Conservation (phyloP, 352 stramenopile species). For the Globisporangium mamillatum region DNA sequence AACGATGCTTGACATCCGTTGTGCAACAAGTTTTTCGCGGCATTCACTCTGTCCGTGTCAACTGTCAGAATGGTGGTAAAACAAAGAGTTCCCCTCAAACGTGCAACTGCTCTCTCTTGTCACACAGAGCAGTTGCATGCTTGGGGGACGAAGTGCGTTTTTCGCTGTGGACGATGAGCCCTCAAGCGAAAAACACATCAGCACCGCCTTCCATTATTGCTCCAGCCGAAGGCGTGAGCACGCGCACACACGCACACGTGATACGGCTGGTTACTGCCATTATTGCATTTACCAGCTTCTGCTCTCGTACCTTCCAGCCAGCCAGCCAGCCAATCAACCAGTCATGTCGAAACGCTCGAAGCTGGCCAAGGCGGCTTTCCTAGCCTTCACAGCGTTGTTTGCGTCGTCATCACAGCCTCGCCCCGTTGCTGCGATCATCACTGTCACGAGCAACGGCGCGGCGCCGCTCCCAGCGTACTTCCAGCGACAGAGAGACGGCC, state of each 20-base stretch:
- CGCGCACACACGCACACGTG: neutral
- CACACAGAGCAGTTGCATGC: neutral
- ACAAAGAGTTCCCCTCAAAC: neutral
- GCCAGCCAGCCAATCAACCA: neutral
- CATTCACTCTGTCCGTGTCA: too few species aligned
- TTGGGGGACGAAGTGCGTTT: neutral
- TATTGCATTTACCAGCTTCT: neutral
- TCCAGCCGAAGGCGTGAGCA: neutral
- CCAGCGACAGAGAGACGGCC: neutral
- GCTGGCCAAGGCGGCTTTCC: neutral
- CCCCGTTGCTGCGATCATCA: neutral
- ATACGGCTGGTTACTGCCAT: neutral
- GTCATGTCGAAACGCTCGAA: constrained; percentile 2
- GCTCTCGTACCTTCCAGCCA: neutral
- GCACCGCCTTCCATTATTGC: neutral
- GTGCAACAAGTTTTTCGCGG: too few species aligned
- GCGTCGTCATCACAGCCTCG: neutral
- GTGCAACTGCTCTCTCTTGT: neutral
- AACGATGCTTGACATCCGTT: too few species aligned
- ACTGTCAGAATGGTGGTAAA: neutral
- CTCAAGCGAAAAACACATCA: neutral
- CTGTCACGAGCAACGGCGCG: constrained; percentile 1
- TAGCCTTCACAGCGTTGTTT: neutral
- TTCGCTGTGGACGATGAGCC: neutral
- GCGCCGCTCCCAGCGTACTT: neutral